phyloP scores from a whole-genome alignment of 768 basidiomycete genomes.

The Harrya chromipes region DNA sequence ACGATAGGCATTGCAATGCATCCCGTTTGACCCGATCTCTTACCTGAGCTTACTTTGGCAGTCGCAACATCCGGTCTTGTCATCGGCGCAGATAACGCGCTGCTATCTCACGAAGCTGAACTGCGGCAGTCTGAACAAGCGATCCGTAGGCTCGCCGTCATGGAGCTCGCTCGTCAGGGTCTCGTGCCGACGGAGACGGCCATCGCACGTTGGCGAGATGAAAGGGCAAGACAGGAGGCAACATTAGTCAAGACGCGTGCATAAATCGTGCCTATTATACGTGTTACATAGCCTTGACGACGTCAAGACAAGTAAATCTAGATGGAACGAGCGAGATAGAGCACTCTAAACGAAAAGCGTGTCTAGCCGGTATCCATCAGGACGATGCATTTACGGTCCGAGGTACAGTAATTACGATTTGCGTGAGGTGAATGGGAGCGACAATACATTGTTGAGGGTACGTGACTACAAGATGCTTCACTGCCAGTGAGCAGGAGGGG shows the following conservation, averaged over 20 bases:
- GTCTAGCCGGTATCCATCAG: constrained; percentile 1
- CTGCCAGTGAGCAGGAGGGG: constrained; percentile 25
- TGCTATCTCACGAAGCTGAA: constrained; percentile 65
- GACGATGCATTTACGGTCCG: constrained; percentile 9
- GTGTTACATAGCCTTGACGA: constrained; percentile 10
- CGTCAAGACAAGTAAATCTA: neutral
- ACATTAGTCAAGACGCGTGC: constrained; percentile 2
- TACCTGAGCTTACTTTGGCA: constrained; percentile 9
- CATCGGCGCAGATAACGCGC: constrained; percentile 71
- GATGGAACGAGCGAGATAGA: constrained; percentile 13
- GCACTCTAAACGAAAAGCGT: constrained; percentile 15
- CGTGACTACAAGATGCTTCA: constrained; percentile 18
- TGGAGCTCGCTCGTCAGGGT: constrained; percentile 72
- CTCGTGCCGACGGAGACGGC: constrained; percentile 80
- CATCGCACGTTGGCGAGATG: constrained; percentile 74
- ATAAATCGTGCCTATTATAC: constrained; percentile 7
- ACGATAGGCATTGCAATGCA: too few species aligned
- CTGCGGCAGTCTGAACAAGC: constrained; percentile 65
- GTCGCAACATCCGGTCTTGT: constrained; percentile 68
- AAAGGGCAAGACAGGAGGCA: constrained; percentile 28
- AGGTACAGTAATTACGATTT: constrained; percentile 11
- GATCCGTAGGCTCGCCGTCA: constrained; percentile 68
- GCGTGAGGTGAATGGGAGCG: constrained; percentile 7
- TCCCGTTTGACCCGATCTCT: too few species aligned
- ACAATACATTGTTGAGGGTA: constrained; percentile 16